Evolutionary conservation across 495 filamentous ascomycete genomes (phyloP).

Genomic region (Penicillium taxi): DNA sequence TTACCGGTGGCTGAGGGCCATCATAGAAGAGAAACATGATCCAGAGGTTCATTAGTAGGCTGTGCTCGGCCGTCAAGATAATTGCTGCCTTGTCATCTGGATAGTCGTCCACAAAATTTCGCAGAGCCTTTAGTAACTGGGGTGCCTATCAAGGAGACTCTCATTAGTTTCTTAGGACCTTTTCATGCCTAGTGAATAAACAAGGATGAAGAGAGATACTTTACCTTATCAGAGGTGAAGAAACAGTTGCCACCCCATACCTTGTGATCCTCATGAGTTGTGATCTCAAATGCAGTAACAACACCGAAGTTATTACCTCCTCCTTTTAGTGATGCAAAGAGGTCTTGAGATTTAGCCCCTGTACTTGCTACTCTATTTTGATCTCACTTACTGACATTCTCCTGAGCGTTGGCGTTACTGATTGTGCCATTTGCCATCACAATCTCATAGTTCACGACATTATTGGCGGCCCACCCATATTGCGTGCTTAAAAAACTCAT

Average conservation of each 20-base stretch:
- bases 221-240: constrained; percentile 37
- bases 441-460: constrained; percentile 46
- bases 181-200: too few species aligned
- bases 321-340: constrained; percentile 50
- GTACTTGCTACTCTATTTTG: constrained; percentile 2
- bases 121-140: constrained; percentile 38
- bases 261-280: constrained; percentile 35
- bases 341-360: constrained; percentile 38
- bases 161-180: too few species aligned
- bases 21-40: constrained; percentile 59
- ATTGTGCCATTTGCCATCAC: constrained; percentile 49
- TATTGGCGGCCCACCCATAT: constrained; percentile 51
- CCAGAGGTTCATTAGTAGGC: constrained; percentile 43
- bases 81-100: constrained; percentile 45
- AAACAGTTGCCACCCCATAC: constrained; percentile 49
- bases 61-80: constrained; percentile 48
- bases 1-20: constrained; percentile 45
- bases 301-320: constrained; percentile 55
- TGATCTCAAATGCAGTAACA: constrained; percentile 47
- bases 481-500: constrained; percentile 46
- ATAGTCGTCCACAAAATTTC: constrained; percentile 47
- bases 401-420: constrained; percentile 35
- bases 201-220: too few species aligned
- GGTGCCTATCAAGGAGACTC: too few species aligned
- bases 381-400: constrained; percentile 31